These are phyloP conservation scores for Gnaphalium uliginosum DNA, from an alignment of 129 eudicot species.

Conservation along the genomic window DNA sequence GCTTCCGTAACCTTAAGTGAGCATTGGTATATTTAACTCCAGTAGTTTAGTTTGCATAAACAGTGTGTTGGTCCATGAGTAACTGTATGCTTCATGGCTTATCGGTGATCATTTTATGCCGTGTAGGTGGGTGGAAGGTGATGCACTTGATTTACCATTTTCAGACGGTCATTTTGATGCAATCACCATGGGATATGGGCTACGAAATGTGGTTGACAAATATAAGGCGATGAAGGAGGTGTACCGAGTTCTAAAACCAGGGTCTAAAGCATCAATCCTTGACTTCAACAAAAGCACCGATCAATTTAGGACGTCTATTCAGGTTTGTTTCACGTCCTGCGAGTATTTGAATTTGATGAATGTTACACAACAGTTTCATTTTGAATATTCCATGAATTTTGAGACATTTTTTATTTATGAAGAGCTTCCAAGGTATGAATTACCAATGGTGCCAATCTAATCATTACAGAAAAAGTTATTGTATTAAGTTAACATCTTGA, in stretches of 20 bases:
- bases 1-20: slow-evolving; percentile 87
- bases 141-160: slow-evolving; percentile 88
- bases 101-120: slow-evolving; percentile 27
- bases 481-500: not conserved
- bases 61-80: not conserved
- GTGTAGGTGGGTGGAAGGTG: slow-evolving; percentile 89
- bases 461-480: no score
- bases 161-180: slow-evolving; percentile 74
- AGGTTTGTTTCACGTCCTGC: slow-evolving; percentile 47
- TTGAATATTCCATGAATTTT: no score
- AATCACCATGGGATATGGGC: slow-evolving; percentile 87
- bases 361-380: not conserved
- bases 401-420: no score
- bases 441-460: no score
- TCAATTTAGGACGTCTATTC: slow-evolving; percentile 47
- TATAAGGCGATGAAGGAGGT: slow-evolving; percentile 71
- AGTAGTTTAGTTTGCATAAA: slow-evolving; percentile 16
- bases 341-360: not conserved
- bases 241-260: slow-evolving; percentile 72
- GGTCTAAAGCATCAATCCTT: slow-evolving; percentile 78
- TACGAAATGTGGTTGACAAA: slow-evolving; percentile 76
- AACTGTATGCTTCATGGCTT: slow-evolving; percentile 8
- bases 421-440: no score
- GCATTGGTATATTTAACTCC: slow-evolving; percentile 52
- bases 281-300: slow-evolving; percentile 83